Percentiles rank a stretch among this genome's conserved stretches.
Conservation (phyloP, 306 rosid genomes). For the Cyclanthera cordifolia region DNA sequence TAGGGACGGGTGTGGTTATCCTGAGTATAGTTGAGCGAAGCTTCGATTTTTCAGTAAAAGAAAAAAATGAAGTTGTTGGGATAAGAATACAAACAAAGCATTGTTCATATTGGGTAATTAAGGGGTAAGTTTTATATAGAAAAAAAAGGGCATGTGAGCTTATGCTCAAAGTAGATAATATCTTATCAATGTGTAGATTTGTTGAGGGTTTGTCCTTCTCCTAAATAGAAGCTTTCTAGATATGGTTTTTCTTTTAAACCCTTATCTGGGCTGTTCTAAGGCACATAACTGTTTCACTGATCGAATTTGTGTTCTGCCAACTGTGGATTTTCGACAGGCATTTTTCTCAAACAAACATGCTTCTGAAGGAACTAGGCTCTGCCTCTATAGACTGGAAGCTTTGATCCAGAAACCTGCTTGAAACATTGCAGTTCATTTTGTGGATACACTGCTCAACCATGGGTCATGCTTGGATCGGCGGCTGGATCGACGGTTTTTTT, state of each 20-base stretch:
- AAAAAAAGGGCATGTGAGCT: too few species aligned
- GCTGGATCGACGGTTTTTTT: not conserved
- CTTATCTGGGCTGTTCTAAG: not conserved
- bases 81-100: too few species aligned
- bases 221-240: not conserved
- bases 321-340: conserved; percentile 41
- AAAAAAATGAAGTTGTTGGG: too few species aligned
- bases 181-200: too few species aligned
- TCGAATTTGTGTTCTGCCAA: not conserved
- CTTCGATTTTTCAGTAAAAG: too few species aligned
- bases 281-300: not conserved
- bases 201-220: too few species aligned
- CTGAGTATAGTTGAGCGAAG: too few species aligned
- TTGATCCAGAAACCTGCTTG: conserved; percentile 16
- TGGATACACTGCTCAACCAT: not conserved
- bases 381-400: conserved; percentile 82
- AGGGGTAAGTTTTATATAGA: too few species aligned
- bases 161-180: too few species aligned
- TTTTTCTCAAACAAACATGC: conserved; percentile 74
- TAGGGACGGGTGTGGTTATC: too few species aligned
- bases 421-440: conserved; percentile 1
- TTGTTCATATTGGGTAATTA: too few species aligned
- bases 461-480: not conserved
- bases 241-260: not conserved
- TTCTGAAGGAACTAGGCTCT: conserved; percentile 50